Evolutionary conservation across 148 eudicot genomes (phyloP).

Genomic region (Cornus florida): DNA sequence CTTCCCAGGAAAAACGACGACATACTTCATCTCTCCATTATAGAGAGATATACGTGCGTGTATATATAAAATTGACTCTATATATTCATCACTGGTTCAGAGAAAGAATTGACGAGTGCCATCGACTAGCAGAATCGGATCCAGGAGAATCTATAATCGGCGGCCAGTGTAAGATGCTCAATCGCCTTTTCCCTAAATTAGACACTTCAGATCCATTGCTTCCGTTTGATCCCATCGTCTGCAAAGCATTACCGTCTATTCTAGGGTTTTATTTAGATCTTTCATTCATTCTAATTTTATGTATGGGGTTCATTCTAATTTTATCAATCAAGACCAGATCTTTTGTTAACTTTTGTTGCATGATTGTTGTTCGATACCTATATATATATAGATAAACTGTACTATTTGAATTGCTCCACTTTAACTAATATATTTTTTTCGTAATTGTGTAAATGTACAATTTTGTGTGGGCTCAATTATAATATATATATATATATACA

Average conservation of each 20-base stretch:
- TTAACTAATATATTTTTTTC: no score
- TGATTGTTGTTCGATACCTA: neutral
- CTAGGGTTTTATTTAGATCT: no score
- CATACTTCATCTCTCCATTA: no score
- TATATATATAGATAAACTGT: no score
- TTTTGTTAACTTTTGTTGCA: neutral
- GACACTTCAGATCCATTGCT: neutral
- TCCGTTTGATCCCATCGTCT: neutral
- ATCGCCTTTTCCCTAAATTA: neutral
- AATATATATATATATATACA: no score
- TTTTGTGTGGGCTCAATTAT: no score
- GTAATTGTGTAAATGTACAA: no score
- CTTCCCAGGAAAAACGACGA: no score
- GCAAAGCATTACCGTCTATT: neutral
- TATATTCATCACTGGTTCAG: neutral
- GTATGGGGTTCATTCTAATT: neutral
- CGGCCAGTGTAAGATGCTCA: neutral
- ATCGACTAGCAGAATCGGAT: neutral
- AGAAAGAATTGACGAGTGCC: neutral
- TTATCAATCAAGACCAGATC: no score
- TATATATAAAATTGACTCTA: no score
- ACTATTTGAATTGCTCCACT: neutral
- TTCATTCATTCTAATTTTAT: no score
- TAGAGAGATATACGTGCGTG: no score
- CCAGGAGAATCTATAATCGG: neutral